Percentiles rank a stretch among this genome's conserved stretches.
These are phyloP conservation scores for Verbena officinalis DNA, from an alignment of 257 asterid species.

Conservation along the genomic window DNA sequence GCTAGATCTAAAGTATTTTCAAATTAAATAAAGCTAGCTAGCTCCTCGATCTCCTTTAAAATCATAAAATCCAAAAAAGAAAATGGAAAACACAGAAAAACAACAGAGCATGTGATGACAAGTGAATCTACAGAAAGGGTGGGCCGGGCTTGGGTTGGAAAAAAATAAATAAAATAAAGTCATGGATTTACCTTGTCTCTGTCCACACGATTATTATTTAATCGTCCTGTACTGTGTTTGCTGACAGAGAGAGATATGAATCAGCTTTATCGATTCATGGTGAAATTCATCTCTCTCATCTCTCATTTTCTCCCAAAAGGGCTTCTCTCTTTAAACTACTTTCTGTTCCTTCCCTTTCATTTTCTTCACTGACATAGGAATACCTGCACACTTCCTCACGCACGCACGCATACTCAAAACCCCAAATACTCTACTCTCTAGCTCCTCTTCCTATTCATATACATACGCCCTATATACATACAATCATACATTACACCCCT, in stretches of 20 bases:
- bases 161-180: constrained; percentile 13
- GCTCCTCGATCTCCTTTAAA: too few relatives aligned
- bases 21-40: too few relatives aligned
- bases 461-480: background rate
- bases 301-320: constrained; percentile 24
- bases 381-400: constrained; percentile 83
- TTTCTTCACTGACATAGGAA: constrained; percentile 81
- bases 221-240: constrained; percentile 54
- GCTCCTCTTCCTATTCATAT: constrained; percentile 17
- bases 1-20: too few relatives aligned
- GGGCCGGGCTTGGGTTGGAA: background rate
- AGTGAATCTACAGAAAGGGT: constrained; percentile 24
- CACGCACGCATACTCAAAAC: constrained; percentile 94
- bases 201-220: constrained; percentile 60
- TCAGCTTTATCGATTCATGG: constrained; percentile 83
- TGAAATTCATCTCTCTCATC: constrained; percentile 36
- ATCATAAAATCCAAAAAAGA: background rate
- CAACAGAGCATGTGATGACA: constrained; percentile 35
- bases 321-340: constrained; percentile 50
- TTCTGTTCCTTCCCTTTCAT: constrained; percentile 62
- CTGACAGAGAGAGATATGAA: constrained; percentile 65
- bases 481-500: constrained; percentile 43
- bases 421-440: constrained; percentile 14
- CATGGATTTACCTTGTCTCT: constrained; percentile 67
- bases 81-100: background rate